Base-by-base conservation (phyloP, 306 rosid species). In the Trichosanthes truncata region DNA sequence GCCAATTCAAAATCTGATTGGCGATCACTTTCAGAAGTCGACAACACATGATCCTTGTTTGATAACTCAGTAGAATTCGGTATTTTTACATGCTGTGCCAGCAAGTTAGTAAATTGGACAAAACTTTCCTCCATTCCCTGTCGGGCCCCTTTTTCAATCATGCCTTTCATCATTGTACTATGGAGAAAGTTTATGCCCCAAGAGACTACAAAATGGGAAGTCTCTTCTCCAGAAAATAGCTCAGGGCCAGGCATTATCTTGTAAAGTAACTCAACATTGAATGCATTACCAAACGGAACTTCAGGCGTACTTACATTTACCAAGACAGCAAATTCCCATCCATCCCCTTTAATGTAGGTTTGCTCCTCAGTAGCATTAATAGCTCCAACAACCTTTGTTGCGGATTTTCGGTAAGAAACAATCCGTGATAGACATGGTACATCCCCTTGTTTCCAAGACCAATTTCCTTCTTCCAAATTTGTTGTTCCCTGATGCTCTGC, bases 51-150 rank as follows among this genome's bases (percentile, higher is more conserved):
- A 66, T 89, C 89, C 85, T 91, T 92, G 80, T 89, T 86, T 9
- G 83, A 68, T 59, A 87, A 81, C 14, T 84, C 81, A 0, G 48
- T n/a, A 6, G 81, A 81, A 82, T 87, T 86, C 40, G 87, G 66
- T n/a, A 53, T 69, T 87, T 84, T 88, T 68, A 86, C 81, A 75
- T 82, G 86, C 82, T 48, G 87, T 40, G 90, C 86, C 33, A 95
- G 86, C 76, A 86, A 74, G 69, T 73, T 60, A 4, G 88, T 57
- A 31, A 91, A 90, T 78, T 88, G 90, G 45, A 82, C 83, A 57
- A 86, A 95, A 81, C 91, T 87, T 73, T 95, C 97, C 86, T 88
- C 86, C 81, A 92, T 79, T 10, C 97, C 98, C 79, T 92, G 93
- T 11, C 85, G 80, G 73, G 79, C 91, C 10, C 98, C 91, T 21